Base-by-base conservation (phyloP, 306 rosid species). In the Acacia crassicarpa region DNA sequence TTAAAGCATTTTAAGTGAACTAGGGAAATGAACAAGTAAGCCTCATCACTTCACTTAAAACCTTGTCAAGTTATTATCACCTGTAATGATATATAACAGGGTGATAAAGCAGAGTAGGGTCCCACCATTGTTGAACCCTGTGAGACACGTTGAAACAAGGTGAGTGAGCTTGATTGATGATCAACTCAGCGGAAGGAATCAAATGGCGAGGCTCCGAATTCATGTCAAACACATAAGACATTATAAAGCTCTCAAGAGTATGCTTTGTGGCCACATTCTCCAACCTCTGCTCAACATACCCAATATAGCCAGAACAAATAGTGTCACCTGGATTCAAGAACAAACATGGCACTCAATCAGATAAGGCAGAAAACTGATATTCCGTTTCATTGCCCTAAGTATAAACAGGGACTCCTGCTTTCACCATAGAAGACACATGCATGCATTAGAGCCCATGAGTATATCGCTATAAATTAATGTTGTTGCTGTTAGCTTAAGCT, bases 111-210 rank as follows among this genome's bases (percentile, higher is more conserved):
- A 76, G 54, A 54, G 32, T 16, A 44, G 77, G 86, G 48, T 72
- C 38, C 83, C 81, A 86, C 87, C 87, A 83, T 30, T 81, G 87
- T 20, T 59, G 67, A 75, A 78, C 11, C 35, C 83, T 75, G 53
- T 81, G 87, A 38, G 83, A 71, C 2, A 33, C 20, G 30, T 51
- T 75, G 43, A 77, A 56, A 40, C 58, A 48, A 4, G 74, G n/a
- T 1, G 83, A n/a, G 2, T 67, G 71, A 66, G 62, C 49, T n/a
- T 0, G 46, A 69, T 77, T 86, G 17, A 81, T 68, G n/a, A 41
- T 74, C 20, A 86, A 53, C 25, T 40, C 48, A 9, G 87, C 85
- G 8, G 87, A 87, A 53, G 90, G 84, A 51, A 81, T 61, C 8
- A 81, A 70, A 51, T 54, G 62, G 62, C 10, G 23, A 0, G 85